Evolutionary conservation across 805 yeast genomes (phyloP), one percentile per base, ranked within the genome.

Genomic region (Ogataea zsoltii): DNA sequence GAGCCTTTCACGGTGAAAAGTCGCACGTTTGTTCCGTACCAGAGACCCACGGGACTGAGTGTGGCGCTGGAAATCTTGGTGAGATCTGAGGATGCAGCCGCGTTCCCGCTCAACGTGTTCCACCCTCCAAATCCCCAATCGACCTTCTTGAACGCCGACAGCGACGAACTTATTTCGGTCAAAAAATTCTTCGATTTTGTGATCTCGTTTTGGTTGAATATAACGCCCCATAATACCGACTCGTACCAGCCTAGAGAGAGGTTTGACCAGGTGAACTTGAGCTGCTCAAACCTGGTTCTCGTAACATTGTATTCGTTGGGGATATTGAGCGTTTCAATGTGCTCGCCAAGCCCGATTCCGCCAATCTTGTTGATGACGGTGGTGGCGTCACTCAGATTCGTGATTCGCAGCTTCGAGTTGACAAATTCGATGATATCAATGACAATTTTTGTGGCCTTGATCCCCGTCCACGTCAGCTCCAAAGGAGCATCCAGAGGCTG

Each of bases 191-290:
- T 63, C 10, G 54, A 28, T 42, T 52, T 48, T 25, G 67, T 67
- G 41, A 72, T 61, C 14, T 76, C 71, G 47, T 68, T 63, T 41
- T 56, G 64, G 17, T 61, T 53, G 54, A 72, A 85, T 0, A 85
- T 73, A 26, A 70, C 66, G 2, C 82, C 79, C 82, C 87, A 85
- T 19, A 87, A 56, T 9, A 85, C 67, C 4, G 85, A 75, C 32
- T 76, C 72, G 62, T 87, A 87, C 96, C 96, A 88, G 0, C 90
- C 91, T 18, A 86, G 66, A 0, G 88, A 80, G 18, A 72, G 58
- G 42, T 67, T 68, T 32, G 78, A 75, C 96, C 96, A 88, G 4
- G 67, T 61, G 53, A 87, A 83, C 47, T 61, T 69, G 50, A 84
- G 66, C 3, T 75, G 69, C 40, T 69, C 72, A 50, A 79, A 71